Evolutionary conservation across 2,329 filamentous ascomycete genomes (phyloP).

Genomic region (Apiospora malaysiana): DNA sequence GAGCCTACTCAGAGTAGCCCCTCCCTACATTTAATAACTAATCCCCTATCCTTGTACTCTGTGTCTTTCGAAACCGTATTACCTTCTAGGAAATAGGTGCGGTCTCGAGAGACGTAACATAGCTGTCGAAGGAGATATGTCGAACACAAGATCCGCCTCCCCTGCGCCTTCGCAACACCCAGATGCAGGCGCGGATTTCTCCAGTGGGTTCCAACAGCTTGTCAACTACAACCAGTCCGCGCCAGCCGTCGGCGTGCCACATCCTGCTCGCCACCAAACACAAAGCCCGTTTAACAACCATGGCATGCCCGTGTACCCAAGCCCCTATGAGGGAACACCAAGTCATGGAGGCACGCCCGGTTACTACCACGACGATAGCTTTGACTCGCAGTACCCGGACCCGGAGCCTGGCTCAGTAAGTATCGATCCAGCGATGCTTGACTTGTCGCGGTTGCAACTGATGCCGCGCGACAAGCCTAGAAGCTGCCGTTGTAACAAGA

Average conservation of each 20-base stretch:
- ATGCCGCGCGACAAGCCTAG: not conserved
- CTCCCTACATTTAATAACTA: not conserved
- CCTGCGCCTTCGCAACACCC: constrained; percentile 19
- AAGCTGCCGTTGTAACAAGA: not conserved
- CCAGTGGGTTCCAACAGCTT: constrained; percentile 13
- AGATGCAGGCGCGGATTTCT: constrained; percentile 8
- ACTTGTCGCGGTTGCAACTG: not conserved
- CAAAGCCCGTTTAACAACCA: constrained; percentile 9
- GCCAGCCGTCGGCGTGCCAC: not conserved
- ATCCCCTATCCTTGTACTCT: not conserved
- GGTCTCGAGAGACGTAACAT: not conserved
- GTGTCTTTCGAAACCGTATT: not conserved
- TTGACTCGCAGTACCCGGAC: constrained; percentile 12
- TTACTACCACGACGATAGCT: constrained; percentile 9
- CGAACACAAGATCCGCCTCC: constrained; percentile 6
- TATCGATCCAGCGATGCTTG: not conserved
- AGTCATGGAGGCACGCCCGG: constrained; percentile 5
- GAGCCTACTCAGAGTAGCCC: not conserved
- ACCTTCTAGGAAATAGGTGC: not conserved
- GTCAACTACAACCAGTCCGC: constrained; percentile 15
- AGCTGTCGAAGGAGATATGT: not conserved
- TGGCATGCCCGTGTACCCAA: constrained; percentile 4
- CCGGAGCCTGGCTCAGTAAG: constrained; percentile 3
- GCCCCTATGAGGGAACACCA: constrained; percentile 14
- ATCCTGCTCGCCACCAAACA: constrained; percentile 12